Conservation (phyloP, 2,329 filamentous ascomycete genomes). For the Dothistroma septosporum region DNA sequence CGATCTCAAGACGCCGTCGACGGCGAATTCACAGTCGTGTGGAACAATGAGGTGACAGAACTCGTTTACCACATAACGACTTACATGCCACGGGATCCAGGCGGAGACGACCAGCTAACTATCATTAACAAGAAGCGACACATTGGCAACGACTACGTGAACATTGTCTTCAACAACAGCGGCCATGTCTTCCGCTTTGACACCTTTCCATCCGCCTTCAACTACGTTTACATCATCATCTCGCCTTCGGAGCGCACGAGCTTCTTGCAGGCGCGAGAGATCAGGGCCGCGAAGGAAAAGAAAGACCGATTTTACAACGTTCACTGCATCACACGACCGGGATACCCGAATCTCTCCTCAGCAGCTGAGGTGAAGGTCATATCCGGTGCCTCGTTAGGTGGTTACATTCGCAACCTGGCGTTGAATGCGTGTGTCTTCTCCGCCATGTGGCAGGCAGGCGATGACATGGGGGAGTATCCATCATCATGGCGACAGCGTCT, state of each 20-base stretch:
- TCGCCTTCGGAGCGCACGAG: conserved; percentile 77
- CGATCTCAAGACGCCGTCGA: conserved; percentile 66
- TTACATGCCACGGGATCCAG: conserved; percentile 86
- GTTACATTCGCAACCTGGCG: conserved; percentile 81
- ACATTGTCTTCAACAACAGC: conserved; percentile 96
- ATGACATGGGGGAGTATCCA: conserved; percentile 61
- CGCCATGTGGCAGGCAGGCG: conserved; percentile 69
- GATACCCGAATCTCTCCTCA: conserved; percentile 87
- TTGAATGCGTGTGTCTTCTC: conserved; percentile 93
- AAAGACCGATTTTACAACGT: conserved; percentile 72
- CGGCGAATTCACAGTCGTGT: conserved; percentile 84
- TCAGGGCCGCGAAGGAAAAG: conserved; percentile 34
- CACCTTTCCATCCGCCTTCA: conserved; percentile 91
- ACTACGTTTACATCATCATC: conserved; percentile 95
- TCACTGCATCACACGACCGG: conserved; percentile 79
- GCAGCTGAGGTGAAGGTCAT: conserved; percentile 87
- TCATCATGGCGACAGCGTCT: conserved; percentile 87
- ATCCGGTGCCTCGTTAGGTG: conserved; percentile 73
- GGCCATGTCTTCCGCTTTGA: conserved; percentile 81
- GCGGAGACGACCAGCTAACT: conserved; percentile 60
- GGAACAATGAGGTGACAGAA: conserved; percentile 91
- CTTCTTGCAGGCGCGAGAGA: conserved; percentile 61
- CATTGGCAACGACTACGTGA: conserved; percentile 96
- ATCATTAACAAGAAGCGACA: conserved; percentile 75
- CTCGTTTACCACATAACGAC: conserved; percentile 94